Evolutionary conservation across 352 stramenopile genomes (phyloP).

Genomic region (Phytophthora pisi): DNA sequence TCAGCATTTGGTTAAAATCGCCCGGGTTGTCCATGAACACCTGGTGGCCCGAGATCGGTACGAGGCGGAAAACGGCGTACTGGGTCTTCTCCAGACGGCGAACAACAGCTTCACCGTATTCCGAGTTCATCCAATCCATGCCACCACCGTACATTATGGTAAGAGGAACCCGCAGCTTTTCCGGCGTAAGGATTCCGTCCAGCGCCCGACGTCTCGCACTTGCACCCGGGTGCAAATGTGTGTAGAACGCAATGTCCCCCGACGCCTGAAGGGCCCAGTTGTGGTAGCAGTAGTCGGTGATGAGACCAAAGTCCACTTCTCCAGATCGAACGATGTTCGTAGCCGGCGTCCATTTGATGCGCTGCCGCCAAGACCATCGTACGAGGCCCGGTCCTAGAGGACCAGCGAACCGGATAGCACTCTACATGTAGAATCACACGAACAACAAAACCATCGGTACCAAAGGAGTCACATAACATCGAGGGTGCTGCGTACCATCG

Average conservation of each 20-base stretch:
- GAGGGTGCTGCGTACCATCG: conserved; percentile 50
- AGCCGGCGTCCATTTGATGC: conserved; percentile 66
- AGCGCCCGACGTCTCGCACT: conserved; percentile 58
- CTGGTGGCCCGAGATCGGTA: conserved; percentile 73
- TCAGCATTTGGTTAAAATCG: conserved; percentile 78
- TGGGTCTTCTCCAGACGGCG: conserved; percentile 60
- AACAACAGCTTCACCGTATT: conserved; percentile 65
- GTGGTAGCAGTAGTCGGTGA: conserved; percentile 81
- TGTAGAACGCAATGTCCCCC: conserved; percentile 78
- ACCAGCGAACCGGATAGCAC: conserved; percentile 63
- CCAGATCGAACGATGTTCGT: conserved; percentile 80
- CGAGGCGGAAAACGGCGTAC: conserved; percentile 71
- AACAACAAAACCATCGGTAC: neutral
- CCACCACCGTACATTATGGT: conserved; percentile 83
- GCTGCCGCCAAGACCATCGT: conserved; percentile 56
- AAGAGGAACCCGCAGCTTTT: conserved; percentile 65
- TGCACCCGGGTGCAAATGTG: conserved; percentile 70
- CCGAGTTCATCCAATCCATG: conserved; percentile 81
- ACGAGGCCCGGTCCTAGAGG: conserved; percentile 64
- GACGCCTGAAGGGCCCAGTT: conserved; percentile 81
- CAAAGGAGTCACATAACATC: no score
- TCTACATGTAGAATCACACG: conserved; percentile 31
- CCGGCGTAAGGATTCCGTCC: conserved; percentile 54
- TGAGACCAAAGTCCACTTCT: conserved; percentile 70
- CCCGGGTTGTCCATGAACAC: conserved; percentile 88